Evolutionary conservation across 176 grass and related monocot genomes (phyloP).

Genomic region (Musa itinerans): DNA sequence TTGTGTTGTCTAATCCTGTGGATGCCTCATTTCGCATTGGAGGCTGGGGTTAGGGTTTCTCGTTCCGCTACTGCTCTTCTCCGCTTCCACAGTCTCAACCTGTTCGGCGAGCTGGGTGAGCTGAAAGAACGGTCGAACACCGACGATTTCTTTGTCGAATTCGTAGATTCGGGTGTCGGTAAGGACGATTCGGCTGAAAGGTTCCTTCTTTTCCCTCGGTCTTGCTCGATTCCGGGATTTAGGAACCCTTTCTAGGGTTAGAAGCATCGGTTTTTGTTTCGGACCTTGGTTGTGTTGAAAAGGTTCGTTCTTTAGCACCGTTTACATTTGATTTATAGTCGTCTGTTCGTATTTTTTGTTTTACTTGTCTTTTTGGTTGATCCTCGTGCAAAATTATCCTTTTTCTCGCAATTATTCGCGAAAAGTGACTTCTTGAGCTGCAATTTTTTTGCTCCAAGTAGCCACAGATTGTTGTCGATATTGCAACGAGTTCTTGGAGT

Average conservation of each 20-base stretch:
- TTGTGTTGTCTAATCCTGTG: not conserved
- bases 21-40: not conserved
- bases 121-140: not conserved
- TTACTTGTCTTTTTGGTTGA: not conserved
- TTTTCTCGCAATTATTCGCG: not conserved
- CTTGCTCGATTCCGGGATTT: not conserved
- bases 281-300: not conserved
- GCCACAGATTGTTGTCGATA: not conserved
- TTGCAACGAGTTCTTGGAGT: not conserved
- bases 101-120: not conserved
- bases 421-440: not conserved
- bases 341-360: not conserved
- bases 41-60: slow-evolving; percentile 8
- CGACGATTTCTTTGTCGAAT: not conserved
- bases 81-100: not conserved
- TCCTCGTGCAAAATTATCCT: not conserved
- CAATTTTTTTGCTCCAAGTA: not conserved
- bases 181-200: not conserved
- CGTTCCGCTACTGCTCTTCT: not conserved
- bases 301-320: no score
- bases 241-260: not conserved
- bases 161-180: not conserved
- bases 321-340: not conserved
- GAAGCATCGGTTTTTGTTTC: not conserved
- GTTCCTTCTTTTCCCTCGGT: not conserved